These are phyloP conservation scores for Mallotus repandus DNA, from an alignment of 441 rosid species.

Conservation along the genomic window DNA sequence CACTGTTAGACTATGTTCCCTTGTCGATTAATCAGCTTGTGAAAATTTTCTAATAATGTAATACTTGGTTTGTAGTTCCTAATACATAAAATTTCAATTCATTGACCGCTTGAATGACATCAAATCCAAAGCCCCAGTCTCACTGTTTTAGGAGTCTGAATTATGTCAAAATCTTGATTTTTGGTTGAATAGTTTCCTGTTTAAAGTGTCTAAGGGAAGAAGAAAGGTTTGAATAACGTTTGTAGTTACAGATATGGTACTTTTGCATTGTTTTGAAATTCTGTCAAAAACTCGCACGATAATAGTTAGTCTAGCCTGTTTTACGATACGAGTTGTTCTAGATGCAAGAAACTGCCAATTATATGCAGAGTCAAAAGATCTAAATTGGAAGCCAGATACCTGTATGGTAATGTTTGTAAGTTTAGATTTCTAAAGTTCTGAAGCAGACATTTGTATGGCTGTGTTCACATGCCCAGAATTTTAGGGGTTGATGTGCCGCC, in stretches of 20 bases:
- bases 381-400: background rate
- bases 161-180: too few relatives aligned
- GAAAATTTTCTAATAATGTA: background rate
- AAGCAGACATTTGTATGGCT: background rate
- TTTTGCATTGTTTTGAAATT: background rate
- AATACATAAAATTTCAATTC: background rate
- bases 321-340: background rate
- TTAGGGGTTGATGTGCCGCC: background rate
- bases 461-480: background rate
- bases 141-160: background rate
- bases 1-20: too few relatives aligned
- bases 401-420: background rate
- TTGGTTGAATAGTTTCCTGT: background rate
- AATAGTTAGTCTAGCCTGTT: background rate
- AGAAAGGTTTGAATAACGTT: background rate
- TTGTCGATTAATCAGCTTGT: background rate
- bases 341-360: background rate
- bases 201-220: background rate
- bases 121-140: background rate
- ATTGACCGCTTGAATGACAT: background rate
- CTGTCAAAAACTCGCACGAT: background rate
- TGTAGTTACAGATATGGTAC: background rate
- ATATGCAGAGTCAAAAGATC: background rate
- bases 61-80: background rate
- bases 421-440: background rate